phyloP scores from a whole-genome alignment of 139 green algal genomes.

The Chlamydomonas eustigma region DNA sequence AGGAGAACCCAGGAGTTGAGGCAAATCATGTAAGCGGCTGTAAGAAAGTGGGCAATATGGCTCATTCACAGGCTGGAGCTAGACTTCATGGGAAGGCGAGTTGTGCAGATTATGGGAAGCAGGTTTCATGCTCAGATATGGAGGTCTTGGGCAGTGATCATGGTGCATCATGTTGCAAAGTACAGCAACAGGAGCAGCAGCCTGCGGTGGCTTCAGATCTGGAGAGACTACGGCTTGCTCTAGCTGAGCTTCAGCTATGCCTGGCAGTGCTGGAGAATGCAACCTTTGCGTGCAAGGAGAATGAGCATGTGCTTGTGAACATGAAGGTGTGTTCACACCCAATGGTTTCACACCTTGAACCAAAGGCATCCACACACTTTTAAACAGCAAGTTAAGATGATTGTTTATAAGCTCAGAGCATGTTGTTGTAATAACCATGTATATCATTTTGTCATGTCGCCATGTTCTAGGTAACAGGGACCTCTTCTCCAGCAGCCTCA shows the following conservation, averaged over 20 bases:
- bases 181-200: no score
- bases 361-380: no score
- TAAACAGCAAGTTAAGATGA: background rate
- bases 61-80: no score
- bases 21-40: no score
- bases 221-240: background rate
- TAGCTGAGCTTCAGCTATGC: background rate
- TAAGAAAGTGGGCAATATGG: no score
- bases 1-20: no score
- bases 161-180: no score
- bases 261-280: constrained; percentile 13
- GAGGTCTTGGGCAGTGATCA: no score
- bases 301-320: constrained; percentile 4
- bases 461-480: background rate
- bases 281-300: constrained; percentile 11
- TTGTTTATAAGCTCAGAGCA: background rate
- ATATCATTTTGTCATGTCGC: background rate
- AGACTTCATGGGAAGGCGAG: background rate
- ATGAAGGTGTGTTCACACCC: background rate
- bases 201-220: background rate
- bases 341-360: no score
- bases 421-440: background rate
- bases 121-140: background rate
- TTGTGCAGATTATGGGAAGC: background rate
- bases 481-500: background rate